These are phyloP conservation scores for Amanita thiersii DNA, from an alignment of 768 basidiomycete genomes.

Conservation along the genomic window DNA sequence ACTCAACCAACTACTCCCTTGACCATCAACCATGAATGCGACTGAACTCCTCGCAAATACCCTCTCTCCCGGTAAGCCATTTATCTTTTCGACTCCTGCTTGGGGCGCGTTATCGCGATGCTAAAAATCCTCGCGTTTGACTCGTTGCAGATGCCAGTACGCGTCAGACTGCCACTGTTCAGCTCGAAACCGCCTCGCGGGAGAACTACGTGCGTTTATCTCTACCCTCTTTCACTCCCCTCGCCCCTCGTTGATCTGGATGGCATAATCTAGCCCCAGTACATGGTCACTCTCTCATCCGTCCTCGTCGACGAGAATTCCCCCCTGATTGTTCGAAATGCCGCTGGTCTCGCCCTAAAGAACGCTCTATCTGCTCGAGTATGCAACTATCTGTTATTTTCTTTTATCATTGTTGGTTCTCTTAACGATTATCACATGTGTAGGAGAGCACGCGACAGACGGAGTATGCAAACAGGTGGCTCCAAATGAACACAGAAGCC, in stretches of 20 bases:
- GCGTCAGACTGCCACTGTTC: conserved; percentile 87
- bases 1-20: too few species aligned
- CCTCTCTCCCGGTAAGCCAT: conserved; percentile 76
- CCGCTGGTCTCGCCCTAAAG: conserved; percentile 96
- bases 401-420: conserved; percentile 15
- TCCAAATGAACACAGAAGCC: conserved; percentile 57
- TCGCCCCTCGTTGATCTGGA: conserved; percentile 13
- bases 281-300: conserved; percentile 84
- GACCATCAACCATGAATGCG: conserved; percentile 71
- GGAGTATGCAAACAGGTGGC: conserved; percentile 76
- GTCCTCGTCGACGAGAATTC: conserved; percentile 75
- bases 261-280: conserved; percentile 59
- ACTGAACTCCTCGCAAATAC: conserved; percentile 87
- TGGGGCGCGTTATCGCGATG: too few species aligned
- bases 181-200: conserved; percentile 78
- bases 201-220: conserved; percentile 79
- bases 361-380: conserved; percentile 89
- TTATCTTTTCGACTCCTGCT: too few species aligned
- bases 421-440: conserved; percentile 13
- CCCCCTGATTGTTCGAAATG: conserved; percentile 74
- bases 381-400: conserved; percentile 26
- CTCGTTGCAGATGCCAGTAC: conserved; percentile 63
- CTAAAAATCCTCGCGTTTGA: conserved; percentile 14
- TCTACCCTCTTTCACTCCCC: conserved; percentile 10
- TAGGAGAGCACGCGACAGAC: conserved; percentile 72